Conservation (phyloP, 345 rosid genomes). For the Salix dunnii region DNA sequence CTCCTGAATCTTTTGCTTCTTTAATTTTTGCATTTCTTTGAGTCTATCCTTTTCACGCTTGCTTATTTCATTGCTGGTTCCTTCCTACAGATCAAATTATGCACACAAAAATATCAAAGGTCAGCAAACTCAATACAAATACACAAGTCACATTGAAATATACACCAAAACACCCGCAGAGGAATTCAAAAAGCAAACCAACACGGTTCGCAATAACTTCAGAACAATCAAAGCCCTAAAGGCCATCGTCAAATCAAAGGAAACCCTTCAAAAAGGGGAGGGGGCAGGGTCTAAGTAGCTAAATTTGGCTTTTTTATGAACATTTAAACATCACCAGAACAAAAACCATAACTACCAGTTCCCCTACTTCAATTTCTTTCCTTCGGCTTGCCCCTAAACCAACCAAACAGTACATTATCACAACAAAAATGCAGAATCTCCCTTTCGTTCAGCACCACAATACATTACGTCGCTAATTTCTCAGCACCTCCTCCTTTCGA, state of each 20-base stretch:
- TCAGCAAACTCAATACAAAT: background rate
- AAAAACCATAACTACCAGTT: background rate
- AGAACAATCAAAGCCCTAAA: background rate
- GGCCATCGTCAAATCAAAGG: background rate
- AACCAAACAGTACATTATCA: background rate
- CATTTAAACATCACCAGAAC: background rate
- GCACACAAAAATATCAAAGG: background rate
- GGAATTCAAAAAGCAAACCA: background rate
- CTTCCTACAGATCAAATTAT: slow-evolving; percentile 39
- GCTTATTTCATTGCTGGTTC: slow-evolving; percentile 50
- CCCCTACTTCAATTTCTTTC: background rate
- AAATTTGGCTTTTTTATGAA: background rate
- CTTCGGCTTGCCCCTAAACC: background rate
- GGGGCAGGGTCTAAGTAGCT: background rate
- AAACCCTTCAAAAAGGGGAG: background rate
- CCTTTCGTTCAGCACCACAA: background rate
- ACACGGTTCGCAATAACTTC: background rate
- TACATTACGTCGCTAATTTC: background rate
- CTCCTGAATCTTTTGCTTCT: slow-evolving; percentile 93
- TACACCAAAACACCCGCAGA: background rate
- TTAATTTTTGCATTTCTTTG: slow-evolving; percentile 80
- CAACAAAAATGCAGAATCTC: background rate
- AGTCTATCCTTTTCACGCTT: slow-evolving; percentile 87
- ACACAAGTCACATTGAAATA: background rate
- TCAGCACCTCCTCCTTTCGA: background rate